Base-by-base conservation (phyloP, 1,284 basidiomycete species). In the Sporisorium graminicola region DNA sequence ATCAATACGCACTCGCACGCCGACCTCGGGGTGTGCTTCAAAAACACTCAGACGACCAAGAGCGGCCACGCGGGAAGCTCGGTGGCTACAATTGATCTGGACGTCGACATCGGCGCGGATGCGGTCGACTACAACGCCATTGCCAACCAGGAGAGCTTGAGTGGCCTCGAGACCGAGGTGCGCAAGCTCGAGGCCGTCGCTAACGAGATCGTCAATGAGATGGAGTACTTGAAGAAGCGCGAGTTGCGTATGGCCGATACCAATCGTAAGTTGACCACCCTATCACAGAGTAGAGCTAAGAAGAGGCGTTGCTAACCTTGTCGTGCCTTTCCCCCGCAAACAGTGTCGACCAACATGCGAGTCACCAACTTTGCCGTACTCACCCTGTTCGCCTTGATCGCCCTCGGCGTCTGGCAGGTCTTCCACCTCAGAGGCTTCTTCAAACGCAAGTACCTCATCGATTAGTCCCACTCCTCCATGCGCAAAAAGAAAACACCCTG, bases 121-220 rank as follows among this genome's bases (percentile, higher is more conserved):
- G 97, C 97, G 0, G 92, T 98, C 44, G 97, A 99, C 87, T 99
- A 99, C 89, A 98, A 98, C 83, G 96, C 96, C 22, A 99, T 99
- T 85, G 96, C 97, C 7, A 98, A 98, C 87, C 95, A 98, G 86
- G 96, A 99, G 86, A 95, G 94, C 0, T 89, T 99, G 0, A 98
- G 94, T 2, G 93, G 93, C 0, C 90, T 99, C 43, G 97, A 99
- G 87, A 95, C 94, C 0, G 96, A 99, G 87, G 97, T 99, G 94
- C 90, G 95, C 40, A 99, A 99, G 85, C 89, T 99, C 10, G 96
- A 99, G 86, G 94, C 93, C 0, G 87, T 98, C 6, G 93, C 95
- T 35, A 94, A 94, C 86, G 96, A 98, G 87, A 92, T 99, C 65
- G 91, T 94, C 18, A 95, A 98, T 79, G 95, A 98, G 87, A 89